Base-by-base conservation (phyloP, 2,329 filamentous ascomycete genomes). In the Penicillium aurantiogriseum region DNA sequence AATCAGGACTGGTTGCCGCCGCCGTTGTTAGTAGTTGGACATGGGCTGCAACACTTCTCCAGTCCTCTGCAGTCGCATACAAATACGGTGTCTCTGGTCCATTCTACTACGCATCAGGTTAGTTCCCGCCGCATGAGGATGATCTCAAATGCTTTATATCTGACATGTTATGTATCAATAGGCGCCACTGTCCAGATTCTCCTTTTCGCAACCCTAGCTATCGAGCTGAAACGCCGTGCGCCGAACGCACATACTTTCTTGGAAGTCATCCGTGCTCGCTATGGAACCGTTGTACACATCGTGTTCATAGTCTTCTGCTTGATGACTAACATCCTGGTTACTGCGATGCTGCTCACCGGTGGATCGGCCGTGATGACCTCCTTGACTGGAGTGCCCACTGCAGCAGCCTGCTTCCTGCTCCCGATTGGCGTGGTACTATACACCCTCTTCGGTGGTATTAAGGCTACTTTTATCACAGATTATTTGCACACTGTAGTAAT, bases 1-100 rank as follows among this genome's bases (percentile, higher is more conserved):
- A 96, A 71, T 92, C 90, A 9, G 92, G 92, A 43, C 81, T 96
- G 15, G 91, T 96, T 0, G 90, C 90, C 11, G 90, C 90, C 5
- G 92, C 91, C 17, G 92, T 96, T n/a, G 91, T 96, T 4, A 92
- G 89, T 17, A 92, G 88, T 5, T 96, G 92, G 92, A 96, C 92
- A 0, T 96, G 91, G 91, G 91, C 91, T 0, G 91, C 90, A 23
- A 94, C 90, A 0, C 79, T 93, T 1, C 80, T 94, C 2, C 90
- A 94, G 69, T 89, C 85, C 1, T 88, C 89, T 0, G 85, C 87
- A n/a, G 89, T 96, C 19, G 90, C 90, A 60, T 96, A 96, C 74
- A 81, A 85, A 61, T 93, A 93, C 70, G 85, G 86, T 49, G 83
- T 88, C 46, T 85, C 83, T 2, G 86, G 86, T 1, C 85, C 86